These are phyloP conservation scores for Albugo laibachii DNA, from an alignment of 352 stramenopile species.

Conservation along the genomic window DNA sequence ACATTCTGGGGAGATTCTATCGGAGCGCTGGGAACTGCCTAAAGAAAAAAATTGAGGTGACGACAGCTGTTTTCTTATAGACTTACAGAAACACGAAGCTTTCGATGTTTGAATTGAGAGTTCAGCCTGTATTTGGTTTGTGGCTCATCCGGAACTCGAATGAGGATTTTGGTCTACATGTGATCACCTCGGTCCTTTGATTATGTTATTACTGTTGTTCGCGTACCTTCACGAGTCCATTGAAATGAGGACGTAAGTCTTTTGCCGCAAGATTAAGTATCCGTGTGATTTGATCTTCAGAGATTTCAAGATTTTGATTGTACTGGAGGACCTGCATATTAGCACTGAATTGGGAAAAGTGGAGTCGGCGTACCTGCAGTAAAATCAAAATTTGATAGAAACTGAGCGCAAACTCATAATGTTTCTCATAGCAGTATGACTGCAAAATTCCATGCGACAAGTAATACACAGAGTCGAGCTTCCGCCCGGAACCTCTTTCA, in stretches of 20 bases:
- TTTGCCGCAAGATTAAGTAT: slow-evolving; percentile 33
- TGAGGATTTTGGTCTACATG: neutral
- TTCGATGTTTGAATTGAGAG: neutral
- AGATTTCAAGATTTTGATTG: slow-evolving; percentile 27
- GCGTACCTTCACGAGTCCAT: slow-evolving; percentile 63
- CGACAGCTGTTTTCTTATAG: neutral
- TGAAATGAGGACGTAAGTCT: slow-evolving; percentile 42
- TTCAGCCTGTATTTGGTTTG: slow-evolving; percentile 1
- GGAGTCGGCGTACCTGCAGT: slow-evolving; percentile 21
- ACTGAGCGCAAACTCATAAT: slow-evolving; percentile 62
- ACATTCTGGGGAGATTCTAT: slow-evolving; percentile 42
- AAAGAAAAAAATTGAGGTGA: neutral
- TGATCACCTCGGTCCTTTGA: too few species aligned
- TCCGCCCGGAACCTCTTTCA: slow-evolving; percentile 44
- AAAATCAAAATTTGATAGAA: slow-evolving; percentile 75
- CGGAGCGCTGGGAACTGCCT: slow-evolving; percentile 32
- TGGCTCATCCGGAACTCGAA: neutral
- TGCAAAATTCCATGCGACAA: slow-evolving; percentile 57
- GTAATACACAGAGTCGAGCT: slow-evolving; percentile 63
- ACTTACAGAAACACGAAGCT: neutral
- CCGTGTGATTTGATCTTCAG: slow-evolving; percentile 14
- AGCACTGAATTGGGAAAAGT: neutral
- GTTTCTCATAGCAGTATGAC: slow-evolving; percentile 40
- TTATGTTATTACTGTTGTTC: too few species aligned
- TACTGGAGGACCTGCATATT: slow-evolving; percentile 18